These are phyloP conservation scores for Lichtheimia ramosa DNA, from an alignment of 371 early-diverging fungal species.

Conservation along the genomic window DNA sequence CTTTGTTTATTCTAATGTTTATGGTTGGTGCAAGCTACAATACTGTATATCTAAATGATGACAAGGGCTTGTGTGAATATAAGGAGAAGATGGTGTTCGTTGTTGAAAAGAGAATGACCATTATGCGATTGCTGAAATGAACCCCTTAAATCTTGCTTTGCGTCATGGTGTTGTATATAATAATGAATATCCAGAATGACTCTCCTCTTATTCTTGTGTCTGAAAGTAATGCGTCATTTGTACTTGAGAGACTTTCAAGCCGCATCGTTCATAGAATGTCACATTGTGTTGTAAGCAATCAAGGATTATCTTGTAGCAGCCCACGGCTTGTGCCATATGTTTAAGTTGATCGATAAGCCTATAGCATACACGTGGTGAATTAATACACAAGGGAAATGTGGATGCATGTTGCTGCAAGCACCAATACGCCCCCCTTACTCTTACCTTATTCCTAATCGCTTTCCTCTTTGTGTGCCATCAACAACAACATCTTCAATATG, in stretches of 20 bases:
- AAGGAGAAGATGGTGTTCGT: no score
- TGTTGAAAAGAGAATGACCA: no score
- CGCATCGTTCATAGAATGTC: slow-evolving; percentile 93
- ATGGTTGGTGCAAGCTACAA: no score
- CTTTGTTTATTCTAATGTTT: no score
- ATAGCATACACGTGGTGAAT: background rate
- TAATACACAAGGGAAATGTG: no score
- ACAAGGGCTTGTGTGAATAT: no score
- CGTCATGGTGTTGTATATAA: no score
- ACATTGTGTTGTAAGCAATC: slow-evolving; percentile 88
- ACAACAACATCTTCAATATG: slow-evolving; percentile 93
- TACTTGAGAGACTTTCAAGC: slow-evolving; percentile 79
- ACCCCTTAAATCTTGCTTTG: no score
- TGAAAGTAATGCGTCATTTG: slow-evolving; percentile 78
- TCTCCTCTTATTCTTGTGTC: background rate
- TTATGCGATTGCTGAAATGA: no score
- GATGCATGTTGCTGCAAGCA: no score
- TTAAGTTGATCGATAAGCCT: slow-evolving; percentile 66
- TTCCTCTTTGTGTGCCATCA: slow-evolving; percentile 82
- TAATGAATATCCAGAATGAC: no score
- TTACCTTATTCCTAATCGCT: slow-evolving; percentile 66
- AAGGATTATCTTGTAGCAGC: slow-evolving; percentile 81
- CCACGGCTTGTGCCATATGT: slow-evolving; percentile 49
- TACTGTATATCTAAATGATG: no score
- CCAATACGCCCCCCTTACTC: background rate